Evolutionary conservation across 169 alveolate genomes (phyloP).

Genomic region (Cryptosporidium felis): DNA sequence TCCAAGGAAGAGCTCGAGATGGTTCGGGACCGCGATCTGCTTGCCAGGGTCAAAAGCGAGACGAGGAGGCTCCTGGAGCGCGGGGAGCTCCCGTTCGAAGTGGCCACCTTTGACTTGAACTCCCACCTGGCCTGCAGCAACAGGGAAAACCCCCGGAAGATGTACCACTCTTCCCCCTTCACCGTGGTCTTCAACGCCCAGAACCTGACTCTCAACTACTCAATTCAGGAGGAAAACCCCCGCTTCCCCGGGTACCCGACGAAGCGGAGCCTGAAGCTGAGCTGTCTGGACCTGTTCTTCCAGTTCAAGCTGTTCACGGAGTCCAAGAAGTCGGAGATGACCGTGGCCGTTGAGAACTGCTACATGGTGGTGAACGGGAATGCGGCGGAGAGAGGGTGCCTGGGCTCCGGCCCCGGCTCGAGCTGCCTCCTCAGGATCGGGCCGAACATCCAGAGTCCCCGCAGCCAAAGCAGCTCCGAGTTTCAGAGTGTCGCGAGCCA

Average conservation of each 20-base stretch:
- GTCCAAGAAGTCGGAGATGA: slow-evolving; percentile 30
- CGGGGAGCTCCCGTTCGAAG: slow-evolving; percentile 1
- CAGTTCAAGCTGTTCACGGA: slow-evolving; percentile 35
- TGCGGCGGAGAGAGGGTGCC: not conserved
- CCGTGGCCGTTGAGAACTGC: slow-evolving; percentile 37
- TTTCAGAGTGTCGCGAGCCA: not conserved
- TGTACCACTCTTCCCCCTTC: slow-evolving; percentile 47
- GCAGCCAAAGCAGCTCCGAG: not conserved
- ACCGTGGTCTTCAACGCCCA: not conserved
- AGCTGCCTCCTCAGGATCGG: slow-evolving; percentile 49
- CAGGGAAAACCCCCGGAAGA: not conserved
- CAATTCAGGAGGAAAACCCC: not conserved
- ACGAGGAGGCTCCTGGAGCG: not conserved
- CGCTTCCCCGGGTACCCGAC: no score
- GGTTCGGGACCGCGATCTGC: not conserved
- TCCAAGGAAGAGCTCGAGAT: not conserved
- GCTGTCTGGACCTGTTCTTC: slow-evolving; percentile 33
- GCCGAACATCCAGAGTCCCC: slow-evolving; percentile 36
- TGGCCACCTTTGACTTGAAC: slow-evolving; percentile 13
- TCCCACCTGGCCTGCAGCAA: slow-evolving; percentile 1
- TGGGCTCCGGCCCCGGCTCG: not conserved
- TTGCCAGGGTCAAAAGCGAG: not conserved
- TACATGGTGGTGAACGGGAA: slow-evolving; percentile 15
- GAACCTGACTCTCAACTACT: slow-evolving; percentile 26
- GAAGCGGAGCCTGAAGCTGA: slow-evolving; percentile 2